Conservation (phyloP, 139 green algal genomes). For the Protoeuglena noctilucae region DNA sequence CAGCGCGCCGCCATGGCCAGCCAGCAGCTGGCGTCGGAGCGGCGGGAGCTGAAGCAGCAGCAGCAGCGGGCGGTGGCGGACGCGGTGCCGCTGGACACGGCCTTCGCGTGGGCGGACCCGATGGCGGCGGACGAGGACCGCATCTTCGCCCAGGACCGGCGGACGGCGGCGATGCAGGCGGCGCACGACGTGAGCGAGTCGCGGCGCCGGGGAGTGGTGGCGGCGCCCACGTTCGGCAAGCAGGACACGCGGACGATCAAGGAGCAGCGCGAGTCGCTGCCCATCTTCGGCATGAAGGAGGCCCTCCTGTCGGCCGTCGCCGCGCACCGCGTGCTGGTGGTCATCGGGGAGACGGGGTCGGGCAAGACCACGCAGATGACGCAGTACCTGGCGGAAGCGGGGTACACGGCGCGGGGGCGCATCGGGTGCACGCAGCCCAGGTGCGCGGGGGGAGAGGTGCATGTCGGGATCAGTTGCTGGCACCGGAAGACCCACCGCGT, state of each 20-base stretch:
- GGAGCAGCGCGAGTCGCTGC: slow-evolving; percentile 84
- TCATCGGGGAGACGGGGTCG: slow-evolving; percentile 79
- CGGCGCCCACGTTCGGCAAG: slow-evolving; percentile 76
- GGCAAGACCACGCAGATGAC: slow-evolving; percentile 99
- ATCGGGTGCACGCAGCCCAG: slow-evolving; percentile 91
- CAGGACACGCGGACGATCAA: slow-evolving; percentile 69
- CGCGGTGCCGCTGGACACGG: slow-evolving; percentile 83
- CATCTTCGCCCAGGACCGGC: slow-evolving; percentile 63
- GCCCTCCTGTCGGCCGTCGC: slow-evolving; percentile 74
- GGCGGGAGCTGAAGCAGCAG: slow-evolving; percentile 85
- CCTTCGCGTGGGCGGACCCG: slow-evolving; percentile 85
- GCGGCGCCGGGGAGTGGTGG: slow-evolving; percentile 46
- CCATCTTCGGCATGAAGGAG: slow-evolving; percentile 84
- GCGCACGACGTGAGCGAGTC: slow-evolving; percentile 17
- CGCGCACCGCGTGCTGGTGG: slow-evolving; percentile 76
- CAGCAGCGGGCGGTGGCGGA: slow-evolving; percentile 84
- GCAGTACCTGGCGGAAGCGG: slow-evolving; percentile 85
- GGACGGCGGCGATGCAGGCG: slow-evolving; percentile 43
- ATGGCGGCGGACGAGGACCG: slow-evolving; percentile 69
- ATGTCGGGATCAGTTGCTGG: no score
- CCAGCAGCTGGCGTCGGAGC: slow-evolving; percentile 84
- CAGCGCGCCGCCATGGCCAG: slow-evolving; percentile 94
- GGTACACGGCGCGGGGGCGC: slow-evolving; percentile 49
- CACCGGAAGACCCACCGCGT: no score
- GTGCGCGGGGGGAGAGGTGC: slow-evolving; percentile 75